phyloP scores from a whole-genome alignment of 2,329 filamentous ascomycete genomes.

The Orbilia ellipsospora region DNA sequence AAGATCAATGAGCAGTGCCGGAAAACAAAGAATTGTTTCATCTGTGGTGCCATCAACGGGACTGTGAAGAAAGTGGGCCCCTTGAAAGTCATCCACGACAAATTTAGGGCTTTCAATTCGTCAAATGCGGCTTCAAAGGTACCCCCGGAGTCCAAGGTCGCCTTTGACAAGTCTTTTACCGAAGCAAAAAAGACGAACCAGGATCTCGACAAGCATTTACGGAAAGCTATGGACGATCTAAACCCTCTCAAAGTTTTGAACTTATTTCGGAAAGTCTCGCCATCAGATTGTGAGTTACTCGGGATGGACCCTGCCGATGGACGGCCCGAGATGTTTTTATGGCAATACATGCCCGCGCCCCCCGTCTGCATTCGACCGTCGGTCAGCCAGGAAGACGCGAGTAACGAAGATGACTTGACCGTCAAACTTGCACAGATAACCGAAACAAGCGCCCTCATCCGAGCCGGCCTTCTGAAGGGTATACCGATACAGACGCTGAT shows the following conservation, averaged over 20 bases:
- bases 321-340: conserved; percentile 94
- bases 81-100: conserved; percentile 95
- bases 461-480: conserved; percentile 67
- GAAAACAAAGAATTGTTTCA: conserved; percentile 83
- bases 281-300: conserved; percentile 87
- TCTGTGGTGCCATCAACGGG: conserved; percentile 85
- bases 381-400: conserved; percentile 90
- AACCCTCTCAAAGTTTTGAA: conserved; percentile 90
- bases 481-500: conserved; percentile 84
- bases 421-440: conserved; percentile 97
- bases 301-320: conserved; percentile 88
- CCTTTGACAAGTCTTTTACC: conserved; percentile 86
- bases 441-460: conserved; percentile 87
- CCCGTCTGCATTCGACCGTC: conserved; percentile 94
- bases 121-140: conserved; percentile 88
- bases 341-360: conserved; percentile 94
- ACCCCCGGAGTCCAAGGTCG: conserved; percentile 80
- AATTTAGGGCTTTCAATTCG: conserved; percentile 86
- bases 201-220: conserved; percentile 89
- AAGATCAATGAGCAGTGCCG: conserved; percentile 88
- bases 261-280: conserved; percentile 86
- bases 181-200: conserved; percentile 80
- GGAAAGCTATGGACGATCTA: conserved; percentile 92
- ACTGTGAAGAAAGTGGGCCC: conserved; percentile 90
- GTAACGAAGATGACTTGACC: conserved; percentile 95